phyloP scores from a whole-genome alignment of 2,329 filamentous ascomycete species.

The Pseudogymnoascus sp. region DNA sequence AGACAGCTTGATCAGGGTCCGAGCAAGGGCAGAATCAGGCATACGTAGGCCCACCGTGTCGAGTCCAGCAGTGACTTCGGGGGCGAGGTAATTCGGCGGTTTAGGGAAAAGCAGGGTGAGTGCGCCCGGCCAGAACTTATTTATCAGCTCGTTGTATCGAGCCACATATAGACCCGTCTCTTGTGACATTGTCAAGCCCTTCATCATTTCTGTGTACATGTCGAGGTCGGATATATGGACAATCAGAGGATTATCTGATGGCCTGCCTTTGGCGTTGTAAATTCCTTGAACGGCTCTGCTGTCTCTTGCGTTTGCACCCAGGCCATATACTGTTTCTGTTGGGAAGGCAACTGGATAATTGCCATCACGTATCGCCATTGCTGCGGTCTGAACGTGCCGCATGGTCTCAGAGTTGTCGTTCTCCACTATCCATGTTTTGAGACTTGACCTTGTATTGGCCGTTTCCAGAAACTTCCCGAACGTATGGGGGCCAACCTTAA shows the following conservation, averaged over 20 bases:
- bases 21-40: conserved; percentile 75
- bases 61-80: conserved; percentile 85
- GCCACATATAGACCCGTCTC: conserved; percentile 17
- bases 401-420: neutral
- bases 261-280: conserved; percentile 80
- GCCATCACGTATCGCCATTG: conserved; percentile 52
- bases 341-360: conserved; percentile 85
- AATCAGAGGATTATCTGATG: conserved; percentile 91
- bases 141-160: conserved; percentile 64
- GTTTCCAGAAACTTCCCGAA: neutral
- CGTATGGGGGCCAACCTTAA: neutral
- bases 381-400: conserved; percentile 37
- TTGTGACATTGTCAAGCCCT: conserved; percentile 15
- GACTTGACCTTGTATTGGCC: neutral
- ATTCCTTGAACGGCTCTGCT: conserved; percentile 81
- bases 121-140: conserved; percentile 87
- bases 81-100: conserved; percentile 59
- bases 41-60: conserved; percentile 83
- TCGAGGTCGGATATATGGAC: conserved; percentile 77
- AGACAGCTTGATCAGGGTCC: conserved; percentile 74
- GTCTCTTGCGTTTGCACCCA: conserved; percentile 91
- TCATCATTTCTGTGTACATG: conserved; percentile 50
- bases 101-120: conserved; percentile 83
- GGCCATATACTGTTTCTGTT: conserved; percentile 93
- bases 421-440: neutral